These are phyloP conservation scores for Zizania latifolia DNA, from an alignment of 176 grass and related monocot genomes.

Conservation along the genomic window DNA sequence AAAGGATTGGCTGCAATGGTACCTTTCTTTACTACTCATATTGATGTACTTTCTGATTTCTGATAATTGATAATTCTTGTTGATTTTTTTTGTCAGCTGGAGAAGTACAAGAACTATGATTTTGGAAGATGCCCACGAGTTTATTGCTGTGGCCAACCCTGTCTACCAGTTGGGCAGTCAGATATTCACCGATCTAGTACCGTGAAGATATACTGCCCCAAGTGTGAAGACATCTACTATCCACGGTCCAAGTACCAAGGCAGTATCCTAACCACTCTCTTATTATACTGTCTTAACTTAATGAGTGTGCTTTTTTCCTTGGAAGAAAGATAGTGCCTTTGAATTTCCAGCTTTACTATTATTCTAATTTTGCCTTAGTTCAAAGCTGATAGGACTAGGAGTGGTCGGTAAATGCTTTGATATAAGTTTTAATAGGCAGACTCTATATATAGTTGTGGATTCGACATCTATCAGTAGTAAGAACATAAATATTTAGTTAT, in stretches of 20 bases:
- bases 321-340: not conserved
- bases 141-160: conserved; percentile 79
- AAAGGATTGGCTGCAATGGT: conserved; percentile 89
- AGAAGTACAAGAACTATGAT: conserved; percentile 84
- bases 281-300: conserved; percentile 23
- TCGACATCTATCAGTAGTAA: not conserved
- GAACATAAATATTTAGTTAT: not conserved
- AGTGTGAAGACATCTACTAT: conserved; percentile 91
- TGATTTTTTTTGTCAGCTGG: conserved; percentile 44
- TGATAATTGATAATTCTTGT: not conserved
- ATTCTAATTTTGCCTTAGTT: not conserved
- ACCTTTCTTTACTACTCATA: conserved; percentile 2
- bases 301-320: not conserved
- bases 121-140: conserved; percentile 77
- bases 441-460: not conserved
- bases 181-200: conserved; percentile 64
- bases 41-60: not conserved
- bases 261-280: conserved; percentile 75
- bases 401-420: not conserved
- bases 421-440: not conserved
- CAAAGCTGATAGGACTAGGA: not conserved
- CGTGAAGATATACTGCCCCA: conserved; percentile 90
- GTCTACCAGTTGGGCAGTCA: conserved; percentile 70
- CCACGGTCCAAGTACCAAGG: conserved; percentile 88
- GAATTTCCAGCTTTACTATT: not conserved